Evolutionary conservation across 345 rosid species (phyloP), one percentile per base, ranked within the genome.

Genomic region (Arabidopsis suecica): DNA sequence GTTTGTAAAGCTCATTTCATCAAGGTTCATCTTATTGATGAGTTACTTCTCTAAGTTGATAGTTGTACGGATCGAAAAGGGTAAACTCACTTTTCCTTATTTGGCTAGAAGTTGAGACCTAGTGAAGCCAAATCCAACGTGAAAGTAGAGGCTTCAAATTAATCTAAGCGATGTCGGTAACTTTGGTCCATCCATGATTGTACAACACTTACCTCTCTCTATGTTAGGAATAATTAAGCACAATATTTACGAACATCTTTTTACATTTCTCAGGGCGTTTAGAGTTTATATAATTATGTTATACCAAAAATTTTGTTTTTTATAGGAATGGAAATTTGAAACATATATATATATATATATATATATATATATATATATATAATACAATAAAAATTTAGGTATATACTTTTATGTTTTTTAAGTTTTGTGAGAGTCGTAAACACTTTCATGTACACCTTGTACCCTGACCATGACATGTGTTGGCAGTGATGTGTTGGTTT

Each of bases 101-200:
- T 32, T 38, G 5, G 6, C 6, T 49, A 34, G 41, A 72, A 72
- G 68, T 72, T 72, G 61, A 11, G 51, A 28, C 32, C 51, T 61
- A 72, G 57, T 28, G 68, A 61, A n/a, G 68, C 51, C 28, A 55
- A 50, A 50, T 72, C n/a, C 18, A 67, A 37, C 20, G 9, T 61
- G 41, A 50, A 36, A 60, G 59, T 51, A 53, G 69, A 64, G 70
- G 77, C 57, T 38, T 33, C 54, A 64, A 61, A 71, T 71, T 16
- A 53, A 71, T 20, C 6, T 61, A 25, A 10, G 32, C 22, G 36
- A 47, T 59, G 33, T 36, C 23, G 59, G 48, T 48, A 47, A 12
- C 7, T n/a, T 34, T 16, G 42, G 55, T 57, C 56, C 36, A 72
- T 40, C 30, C 12, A 0, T 71, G 47, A 20, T 59, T 34, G 57